Percentiles rank a stretch among this genome's conserved stretches.
phyloP scores from a whole-genome alignment of 2,329 filamentous ascomycete genomes.

The Calonectria hawksworthii region DNA sequence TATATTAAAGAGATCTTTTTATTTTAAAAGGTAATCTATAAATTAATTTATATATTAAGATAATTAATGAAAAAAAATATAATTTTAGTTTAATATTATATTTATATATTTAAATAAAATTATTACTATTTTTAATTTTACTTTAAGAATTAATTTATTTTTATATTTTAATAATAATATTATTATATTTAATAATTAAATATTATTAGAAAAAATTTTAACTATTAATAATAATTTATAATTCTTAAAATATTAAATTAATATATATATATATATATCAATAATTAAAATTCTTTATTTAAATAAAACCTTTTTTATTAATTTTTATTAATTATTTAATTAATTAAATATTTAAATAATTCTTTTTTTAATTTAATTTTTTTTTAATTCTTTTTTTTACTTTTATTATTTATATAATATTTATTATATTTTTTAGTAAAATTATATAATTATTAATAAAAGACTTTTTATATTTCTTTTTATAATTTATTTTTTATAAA shows the following conservation, averaged over 20 bases:
- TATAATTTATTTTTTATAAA: not conserved
- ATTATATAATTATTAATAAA: slow-evolving; percentile 20
- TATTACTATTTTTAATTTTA: slow-evolving; percentile 10
- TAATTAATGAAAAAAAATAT: not conserved
- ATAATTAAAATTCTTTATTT: not conserved
- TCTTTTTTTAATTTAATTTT: too few species aligned
- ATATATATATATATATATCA: slow-evolving; percentile 4
- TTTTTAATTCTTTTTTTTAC: too few species aligned
- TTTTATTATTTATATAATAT: not conserved
- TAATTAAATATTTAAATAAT: slow-evolving; percentile 6
- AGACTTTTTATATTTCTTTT: not conserved
- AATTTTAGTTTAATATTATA: not conserved
- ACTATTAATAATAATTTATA: too few species aligned
- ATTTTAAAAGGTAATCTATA: not conserved
- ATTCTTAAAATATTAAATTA: too few species aligned
- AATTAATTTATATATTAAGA: not conserved
- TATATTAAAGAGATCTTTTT: not conserved
- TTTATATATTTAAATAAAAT: slow-evolving; percentile 5
- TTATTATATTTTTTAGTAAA: not conserved
- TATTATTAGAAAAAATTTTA: too few species aligned
- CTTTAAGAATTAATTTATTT: slow-evolving; percentile 6
- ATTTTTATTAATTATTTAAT: slow-evolving; percentile 13
- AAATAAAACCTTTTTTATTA: slow-evolving; percentile 1
- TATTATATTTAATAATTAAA: too few species aligned
- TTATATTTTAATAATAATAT: slow-evolving; percentile 12